phyloP scores from a whole-genome alignment of 2,329 filamentous ascomycete genomes.

The Sclerotinia trifoliorum region DNA sequence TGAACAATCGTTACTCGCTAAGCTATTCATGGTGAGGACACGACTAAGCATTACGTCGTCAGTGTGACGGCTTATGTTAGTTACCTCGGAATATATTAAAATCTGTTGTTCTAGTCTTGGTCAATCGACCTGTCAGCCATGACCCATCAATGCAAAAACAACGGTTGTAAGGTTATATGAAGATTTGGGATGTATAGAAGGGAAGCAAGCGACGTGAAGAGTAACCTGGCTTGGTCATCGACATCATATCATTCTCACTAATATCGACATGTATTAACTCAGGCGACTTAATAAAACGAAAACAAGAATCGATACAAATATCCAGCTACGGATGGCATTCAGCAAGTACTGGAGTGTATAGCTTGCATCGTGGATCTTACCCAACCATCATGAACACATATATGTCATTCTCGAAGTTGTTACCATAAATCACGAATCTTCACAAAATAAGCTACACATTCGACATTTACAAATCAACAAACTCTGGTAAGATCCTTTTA shows the following conservation, averaged over 20 bases:
- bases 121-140: background rate
- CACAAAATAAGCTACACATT: background rate
- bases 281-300: background rate
- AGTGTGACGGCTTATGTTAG: background rate
- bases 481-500: no score
- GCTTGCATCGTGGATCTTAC: background rate
- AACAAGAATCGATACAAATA: fast-evolving
- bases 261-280: background rate
- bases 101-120: background rate
- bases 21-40: background rate
- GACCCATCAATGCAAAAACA: background rate
- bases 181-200: background rate
- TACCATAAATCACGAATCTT: no score
- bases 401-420: background rate
- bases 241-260: background rate
- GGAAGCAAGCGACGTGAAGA: background rate
- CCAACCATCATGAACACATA: no score
- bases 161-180: background rate
- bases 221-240: background rate
- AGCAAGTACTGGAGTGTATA: background rate
- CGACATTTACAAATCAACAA: background rate
- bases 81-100: background rate
- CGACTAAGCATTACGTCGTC: background rate
- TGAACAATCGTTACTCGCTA: background rate
- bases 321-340: background rate